These are phyloP conservation scores for Leptographium radiaticola DNA, from an alignment of 2,329 filamentous ascomycete genomes.

Conservation along the genomic window DNA sequence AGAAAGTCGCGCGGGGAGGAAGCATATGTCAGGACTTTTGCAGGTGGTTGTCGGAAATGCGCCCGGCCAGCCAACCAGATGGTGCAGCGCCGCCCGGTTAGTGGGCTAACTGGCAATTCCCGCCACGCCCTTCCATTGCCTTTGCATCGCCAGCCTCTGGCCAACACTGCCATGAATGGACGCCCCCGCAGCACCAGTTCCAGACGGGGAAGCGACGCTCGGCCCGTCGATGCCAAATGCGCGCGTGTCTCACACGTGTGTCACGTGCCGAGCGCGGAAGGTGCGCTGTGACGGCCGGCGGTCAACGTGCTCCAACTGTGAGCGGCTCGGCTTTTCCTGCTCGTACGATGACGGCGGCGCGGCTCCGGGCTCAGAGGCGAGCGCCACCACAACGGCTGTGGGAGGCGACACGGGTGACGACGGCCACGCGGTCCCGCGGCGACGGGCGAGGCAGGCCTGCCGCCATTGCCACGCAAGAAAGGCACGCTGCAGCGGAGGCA, in stretches of 20 bases:
- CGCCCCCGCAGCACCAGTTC: background rate
- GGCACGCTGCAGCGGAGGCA: slow-evolving; percentile 44
- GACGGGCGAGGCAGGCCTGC: slow-evolving; percentile 43
- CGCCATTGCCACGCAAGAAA: slow-evolving; percentile 45
- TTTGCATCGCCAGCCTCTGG: too few species aligned
- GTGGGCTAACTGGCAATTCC: too few species aligned
- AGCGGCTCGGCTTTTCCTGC: slow-evolving; percentile 43
- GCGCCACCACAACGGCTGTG: background rate
- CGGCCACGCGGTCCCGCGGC: slow-evolving; percentile 30
- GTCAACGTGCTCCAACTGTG: slow-evolving; percentile 43
- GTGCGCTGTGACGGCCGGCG: slow-evolving; percentile 44
- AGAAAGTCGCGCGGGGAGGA: too few species aligned
- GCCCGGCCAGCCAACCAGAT: too few species aligned
- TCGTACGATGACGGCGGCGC: slow-evolving; percentile 36
- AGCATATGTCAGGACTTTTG: too few species aligned
- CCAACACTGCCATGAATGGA: background rate
- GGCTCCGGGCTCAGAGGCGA: slow-evolving; percentile 15
- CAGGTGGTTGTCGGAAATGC: background rate
- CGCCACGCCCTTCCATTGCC: too few species aligned
- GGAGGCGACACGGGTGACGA: slow-evolving; percentile 11
- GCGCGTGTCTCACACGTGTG: slow-evolving; percentile 35
- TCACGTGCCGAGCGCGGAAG: slow-evolving; percentile 41
- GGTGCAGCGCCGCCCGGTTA: too few species aligned
- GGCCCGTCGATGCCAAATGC: slow-evolving; percentile 13
- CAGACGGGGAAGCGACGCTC: background rate